Evolutionary conservation across 2,329 filamentous ascomycete species (phyloP), one percentile per base, ranked within the genome.

Genomic region (Aureobasidium lini): DNA sequence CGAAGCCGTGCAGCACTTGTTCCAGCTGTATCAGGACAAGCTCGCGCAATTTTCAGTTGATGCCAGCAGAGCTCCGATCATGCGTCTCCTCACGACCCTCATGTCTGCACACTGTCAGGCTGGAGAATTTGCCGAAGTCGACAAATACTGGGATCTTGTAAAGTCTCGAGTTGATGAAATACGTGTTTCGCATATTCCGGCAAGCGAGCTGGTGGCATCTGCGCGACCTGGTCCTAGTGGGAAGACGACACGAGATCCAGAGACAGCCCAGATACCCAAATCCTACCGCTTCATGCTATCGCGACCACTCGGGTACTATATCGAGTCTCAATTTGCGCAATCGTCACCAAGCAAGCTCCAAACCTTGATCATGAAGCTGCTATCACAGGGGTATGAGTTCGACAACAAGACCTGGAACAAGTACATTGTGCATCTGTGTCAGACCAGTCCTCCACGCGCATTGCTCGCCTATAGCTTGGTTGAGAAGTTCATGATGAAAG

Each of bases 401-500:
- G 86, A 90, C 67, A 86, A 83, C 69, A 81, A 81, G 66, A 91
- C 89, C 65, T 95, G 90, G 90, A 94, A 95, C 69, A 79, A 82
- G 53, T 85, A 89, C 64, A 80, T 96, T 59, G 83, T 87, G 66
- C 73, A 80, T 53, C 82, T 96, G 31, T 83, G 84, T 28, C 75
- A 78, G 13, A 16, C 36, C 1, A 37, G 39, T 15, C 70, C 70
- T 28, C 67, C 71, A 15, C 78, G 81, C 47, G 80, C 81, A 66
- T 73, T 83, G 49, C 78, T 86, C 18, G 91, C 91, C 39, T 95
- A 94, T 73, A 69, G 75, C 23, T 74, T 86, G 54, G 93, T 89
- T 69, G 93, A 97, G 75, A 74, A 79, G 29, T 83, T 84, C 62
- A 84, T 97, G 59, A 95, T 96, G 82, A 80, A 82, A 1, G 79